Evolutionary conservation across 352 stramenopile genomes (phyloP), one percentile per base, ranked within the genome.

Genomic region (Phytopythium aichiense): DNA sequence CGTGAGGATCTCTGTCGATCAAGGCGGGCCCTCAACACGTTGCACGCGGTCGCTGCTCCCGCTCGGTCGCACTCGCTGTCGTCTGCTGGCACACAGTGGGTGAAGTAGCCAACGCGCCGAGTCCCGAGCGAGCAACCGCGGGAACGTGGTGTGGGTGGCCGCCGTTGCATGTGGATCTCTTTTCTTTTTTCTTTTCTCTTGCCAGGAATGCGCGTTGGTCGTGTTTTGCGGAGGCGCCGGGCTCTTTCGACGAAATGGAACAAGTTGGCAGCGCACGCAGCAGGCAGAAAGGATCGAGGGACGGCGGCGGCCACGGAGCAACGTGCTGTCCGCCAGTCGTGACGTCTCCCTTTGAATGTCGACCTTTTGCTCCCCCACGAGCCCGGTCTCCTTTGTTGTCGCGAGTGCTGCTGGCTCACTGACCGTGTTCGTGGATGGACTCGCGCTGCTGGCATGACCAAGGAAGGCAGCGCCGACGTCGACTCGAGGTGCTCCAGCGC

Each of bases 241-340:
- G 43, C 43, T 50, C 43, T 50, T 18, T 23, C 43, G 43, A 50
- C 43, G 43, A 50, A 50, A 50, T 50, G 43, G 43, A 50, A 50
- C 43, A 50, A 30, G 43, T 30, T 30, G 43, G 43, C 43, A 30
- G 43, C 43, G 43, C n/a, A 50, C n/a, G 16, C 9, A n/a, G 23
- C 46, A 52, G 46, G 23, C 22, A 33, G 23, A 22, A 52, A 52
- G 23, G 46, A 52, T 22, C 23, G 13, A 13, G 46, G 46, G 12
- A n/a, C n/a, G 20, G 45, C 45, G 11, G n/a, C 7, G 15, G 20
- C 40, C 8, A n/a, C 4, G 7, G 38, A 43, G 11, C 38, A 15
- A n/a, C 38, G 18, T 43, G 38, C 12, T 43, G 38, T 15, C 38
- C 3, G 38, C 38, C 38, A n/a, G 38, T n/a, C 20, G 15, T n/a